Conservation (phyloP, 768 basidiomycete genomes). For the Cystobasidium tubakii region DNA sequence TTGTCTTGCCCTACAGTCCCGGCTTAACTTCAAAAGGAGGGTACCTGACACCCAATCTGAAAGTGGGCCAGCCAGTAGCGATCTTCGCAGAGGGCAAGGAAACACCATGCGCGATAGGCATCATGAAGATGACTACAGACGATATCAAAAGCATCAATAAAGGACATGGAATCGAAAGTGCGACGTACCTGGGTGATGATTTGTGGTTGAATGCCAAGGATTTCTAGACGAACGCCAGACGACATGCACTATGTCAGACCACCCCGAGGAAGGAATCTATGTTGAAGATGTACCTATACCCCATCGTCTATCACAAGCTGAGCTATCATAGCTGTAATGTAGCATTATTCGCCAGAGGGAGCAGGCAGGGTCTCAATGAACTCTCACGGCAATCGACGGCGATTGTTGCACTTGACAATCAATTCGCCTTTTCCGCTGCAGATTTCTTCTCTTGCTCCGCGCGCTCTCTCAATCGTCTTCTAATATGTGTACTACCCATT, state of each 20-base stretch:
- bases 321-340: too few species aligned
- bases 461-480: constrained; percentile 66
- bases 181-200: constrained; percentile 81
- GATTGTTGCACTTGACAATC: too few species aligned
- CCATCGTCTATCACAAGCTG: too few species aligned
- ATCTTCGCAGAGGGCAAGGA: constrained; percentile 95
- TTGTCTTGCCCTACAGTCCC: constrained; percentile 53
- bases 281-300: background rate
- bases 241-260: too few species aligned
- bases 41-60: constrained; percentile 53
- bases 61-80: constrained; percentile 72
- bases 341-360: too few species aligned
- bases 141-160: constrained; percentile 87
- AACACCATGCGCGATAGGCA: constrained; percentile 76
- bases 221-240: constrained; percentile 36
- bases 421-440: background rate
- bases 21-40: constrained; percentile 78
- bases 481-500: constrained; percentile 89
- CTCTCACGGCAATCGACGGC: too few species aligned
- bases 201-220: constrained; percentile 57
- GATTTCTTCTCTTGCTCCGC: background rate
- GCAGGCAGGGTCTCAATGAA: too few species aligned
- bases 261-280: too few species aligned
- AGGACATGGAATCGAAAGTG: constrained; percentile 78
- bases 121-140: constrained; percentile 73